Conservation (phyloP, 495 filamentous ascomycete genomes). For the Talaromyces nanjingensis region DNA sequence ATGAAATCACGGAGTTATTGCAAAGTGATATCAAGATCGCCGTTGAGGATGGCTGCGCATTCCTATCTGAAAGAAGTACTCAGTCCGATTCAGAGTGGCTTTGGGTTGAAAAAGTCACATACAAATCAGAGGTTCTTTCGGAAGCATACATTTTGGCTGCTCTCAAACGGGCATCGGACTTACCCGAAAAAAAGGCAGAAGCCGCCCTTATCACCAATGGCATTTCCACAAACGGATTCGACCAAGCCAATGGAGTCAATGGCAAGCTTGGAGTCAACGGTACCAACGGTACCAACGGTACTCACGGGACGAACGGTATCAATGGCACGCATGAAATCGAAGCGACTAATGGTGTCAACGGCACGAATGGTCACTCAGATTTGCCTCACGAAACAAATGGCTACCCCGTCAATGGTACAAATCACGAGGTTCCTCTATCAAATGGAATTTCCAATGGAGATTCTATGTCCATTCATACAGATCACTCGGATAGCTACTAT, state of each 20-base stretch:
- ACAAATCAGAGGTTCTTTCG: conserved; percentile 20
- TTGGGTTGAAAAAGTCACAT: conserved; percentile 39
- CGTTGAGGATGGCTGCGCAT: conserved; percentile 13
- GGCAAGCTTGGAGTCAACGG: neutral
- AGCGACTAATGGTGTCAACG: neutral
- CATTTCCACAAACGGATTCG: neutral
- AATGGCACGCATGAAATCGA: neutral
- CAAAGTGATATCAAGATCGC: conserved; percentile 12
- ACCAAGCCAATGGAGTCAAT: neutral
- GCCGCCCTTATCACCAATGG: neutral
- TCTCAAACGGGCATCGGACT: conserved; percentile 6
- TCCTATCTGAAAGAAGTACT: neutral
- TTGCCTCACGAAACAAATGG: neutral
- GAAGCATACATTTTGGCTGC: conserved; percentile 29
- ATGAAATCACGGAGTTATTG: conserved; percentile 12
- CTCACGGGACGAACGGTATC: neutral
- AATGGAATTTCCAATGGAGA: neutral
- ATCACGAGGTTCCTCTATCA: neutral
- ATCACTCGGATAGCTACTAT: neutral
- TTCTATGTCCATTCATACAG: neutral
- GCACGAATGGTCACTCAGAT: neutral
- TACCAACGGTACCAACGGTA: neutral
- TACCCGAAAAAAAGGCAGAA: neutral
- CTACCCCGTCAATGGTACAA: neutral
- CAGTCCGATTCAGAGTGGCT: conserved; percentile 12